A percentile compares a stretch with the other conserved stretches of the same genome.
These are phyloP conservation scores for Corchorus olitorius DNA, from an alignment of 345 rosid genomes.

Conservation along the genomic window DNA sequence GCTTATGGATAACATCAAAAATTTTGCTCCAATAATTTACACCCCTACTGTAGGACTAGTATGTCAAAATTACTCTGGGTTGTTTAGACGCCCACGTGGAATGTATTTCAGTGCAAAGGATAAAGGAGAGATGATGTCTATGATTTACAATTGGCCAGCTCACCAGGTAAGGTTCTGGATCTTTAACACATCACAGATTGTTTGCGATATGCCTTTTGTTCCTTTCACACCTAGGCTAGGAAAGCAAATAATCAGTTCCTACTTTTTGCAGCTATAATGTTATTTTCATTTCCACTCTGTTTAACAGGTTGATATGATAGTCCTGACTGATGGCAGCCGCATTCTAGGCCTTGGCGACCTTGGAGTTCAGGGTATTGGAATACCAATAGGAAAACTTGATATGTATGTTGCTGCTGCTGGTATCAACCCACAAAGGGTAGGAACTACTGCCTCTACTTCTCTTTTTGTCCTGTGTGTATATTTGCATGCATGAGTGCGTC, in stretches of 20 bases:
- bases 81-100: conserved; percentile 96
- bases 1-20: conserved; percentile 90
- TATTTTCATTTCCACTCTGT: conserved; percentile 12
- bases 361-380: conserved; percentile 98
- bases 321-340: conserved; percentile 93
- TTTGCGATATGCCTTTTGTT: neutral
- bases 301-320: conserved; percentile 97
- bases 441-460: conserved; percentile 23
- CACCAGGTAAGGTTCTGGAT: conserved; percentile 47
- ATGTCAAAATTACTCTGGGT: conserved; percentile 95
- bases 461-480: conserved; percentile 1
- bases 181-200: neutral
- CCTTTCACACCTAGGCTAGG: neutral
- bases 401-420: conserved; percentile 99
- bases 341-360: conserved; percentile 98
- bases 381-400: conserved; percentile 97
- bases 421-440: conserved; percentile 90
- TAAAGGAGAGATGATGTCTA: conserved; percentile 99
- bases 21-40: conserved; percentile 91
- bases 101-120: conserved; percentile 99
- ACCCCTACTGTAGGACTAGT: conserved; percentile 98
- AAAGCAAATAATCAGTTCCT: neutral
- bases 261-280: conserved; percentile 12
- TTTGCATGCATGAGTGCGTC: neutral
- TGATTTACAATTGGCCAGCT: conserved; percentile 98